phyloP scores from a whole-genome alignment of 139 green algal genomes.

The Zygnema circumcarinatum region DNA sequence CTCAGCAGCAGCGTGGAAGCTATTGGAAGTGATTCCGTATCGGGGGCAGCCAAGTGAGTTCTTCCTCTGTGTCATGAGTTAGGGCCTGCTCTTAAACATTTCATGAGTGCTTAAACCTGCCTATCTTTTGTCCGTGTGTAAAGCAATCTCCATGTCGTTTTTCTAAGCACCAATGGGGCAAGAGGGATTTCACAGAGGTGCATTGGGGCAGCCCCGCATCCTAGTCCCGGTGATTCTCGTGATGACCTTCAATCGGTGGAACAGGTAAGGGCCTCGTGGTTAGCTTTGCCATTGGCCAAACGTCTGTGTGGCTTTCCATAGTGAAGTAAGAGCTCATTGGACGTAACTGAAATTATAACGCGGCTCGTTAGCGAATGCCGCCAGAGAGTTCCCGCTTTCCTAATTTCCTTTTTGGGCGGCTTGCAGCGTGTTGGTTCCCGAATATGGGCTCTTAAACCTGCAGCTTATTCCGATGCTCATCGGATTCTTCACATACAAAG shows the following conservation, averaged over 20 bases:
- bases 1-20: constrained; percentile 80
- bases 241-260: constrained; percentile 81
- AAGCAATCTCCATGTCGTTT: too few species aligned
- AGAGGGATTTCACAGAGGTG: constrained; percentile 37
- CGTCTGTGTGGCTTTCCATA: too few species aligned
- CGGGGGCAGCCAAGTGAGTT: constrained; percentile 11
- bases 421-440: constrained; percentile 66
- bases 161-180: too few species aligned
- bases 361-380: too few species aligned
- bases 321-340: too few species aligned
- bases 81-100: neutral
- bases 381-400: too few species aligned
- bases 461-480: constrained; percentile 89
- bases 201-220: constrained; percentile 73
- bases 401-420: too few species aligned
- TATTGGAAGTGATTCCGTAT: constrained; percentile 60
- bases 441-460: constrained; percentile 73
- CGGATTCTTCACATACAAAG: constrained; percentile 98
- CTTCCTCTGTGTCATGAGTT: neutral
- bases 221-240: constrained; percentile 90
- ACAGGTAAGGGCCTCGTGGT: constrained; percentile 32
- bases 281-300: constrained; percentile 4
- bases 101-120: too few species aligned
- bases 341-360: too few species aligned
- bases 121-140: too few species aligned